Conservation (phyloP, 257 asterid species). For the Rubia yunnanensis region DNA sequence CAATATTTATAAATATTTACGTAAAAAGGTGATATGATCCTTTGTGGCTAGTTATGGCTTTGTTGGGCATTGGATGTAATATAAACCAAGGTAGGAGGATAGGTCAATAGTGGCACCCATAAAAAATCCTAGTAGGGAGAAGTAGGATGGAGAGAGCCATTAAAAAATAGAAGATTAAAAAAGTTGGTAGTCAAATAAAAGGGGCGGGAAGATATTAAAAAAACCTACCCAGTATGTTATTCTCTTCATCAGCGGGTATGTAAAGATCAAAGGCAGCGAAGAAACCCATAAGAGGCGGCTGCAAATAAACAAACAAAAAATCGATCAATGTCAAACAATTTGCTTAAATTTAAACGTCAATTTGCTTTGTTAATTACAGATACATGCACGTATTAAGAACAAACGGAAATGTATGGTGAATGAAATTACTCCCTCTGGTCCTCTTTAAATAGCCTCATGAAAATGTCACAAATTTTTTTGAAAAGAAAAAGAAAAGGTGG, state of each 20-base stretch:
- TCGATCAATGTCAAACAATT: background rate
- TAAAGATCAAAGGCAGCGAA: conserved; percentile 54
- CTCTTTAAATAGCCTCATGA: too few relatives aligned
- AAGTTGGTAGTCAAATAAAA: background rate
- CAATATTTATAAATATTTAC: too few relatives aligned
- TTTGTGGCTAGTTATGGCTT: too few relatives aligned
- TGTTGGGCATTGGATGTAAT: too few relatives aligned
- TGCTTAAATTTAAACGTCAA: background rate
- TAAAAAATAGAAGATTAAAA: background rate
- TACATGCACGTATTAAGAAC: too few relatives aligned
- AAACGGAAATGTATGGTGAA: too few relatives aligned
- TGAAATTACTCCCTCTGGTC: too few relatives aligned
- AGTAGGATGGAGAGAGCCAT: background rate
- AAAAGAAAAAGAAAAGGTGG: too few relatives aligned
- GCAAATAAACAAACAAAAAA: conserved; percentile 21
- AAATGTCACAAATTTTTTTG: too few relatives aligned
- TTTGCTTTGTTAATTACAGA: background rate
- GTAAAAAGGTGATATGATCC: too few relatives aligned
- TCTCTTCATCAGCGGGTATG: conserved; percentile 94
- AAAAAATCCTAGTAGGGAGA: background rate
- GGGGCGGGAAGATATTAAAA: background rate
- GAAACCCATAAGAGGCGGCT: conserved; percentile 74
- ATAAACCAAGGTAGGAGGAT: background rate
- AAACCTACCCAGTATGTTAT: conserved; percentile 65
- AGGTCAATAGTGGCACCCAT: background rate